These are phyloP conservation scores for Przewalskia tangutica DNA, from an alignment of 257 asterid species.

Conservation along the genomic window DNA sequence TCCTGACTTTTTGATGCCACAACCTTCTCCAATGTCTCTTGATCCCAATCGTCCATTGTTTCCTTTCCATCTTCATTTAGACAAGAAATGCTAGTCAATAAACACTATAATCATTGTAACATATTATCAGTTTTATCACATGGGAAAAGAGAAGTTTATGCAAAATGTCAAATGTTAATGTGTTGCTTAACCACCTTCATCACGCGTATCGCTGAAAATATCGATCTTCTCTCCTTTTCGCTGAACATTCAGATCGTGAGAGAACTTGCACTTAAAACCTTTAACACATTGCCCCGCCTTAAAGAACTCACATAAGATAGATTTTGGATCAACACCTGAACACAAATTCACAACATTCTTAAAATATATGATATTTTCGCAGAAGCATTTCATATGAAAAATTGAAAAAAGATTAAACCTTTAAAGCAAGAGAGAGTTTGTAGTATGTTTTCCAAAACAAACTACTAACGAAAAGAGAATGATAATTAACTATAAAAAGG, in stretches of 20 bases:
- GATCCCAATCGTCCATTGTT: slow-evolving; percentile 98
- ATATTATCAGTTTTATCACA: background rate
- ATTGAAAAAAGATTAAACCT: background rate
- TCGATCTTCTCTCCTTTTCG: slow-evolving; percentile 96
- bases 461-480: background rate
- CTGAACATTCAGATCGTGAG: slow-evolving; percentile 88
- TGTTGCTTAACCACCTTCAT: slow-evolving; percentile 30
- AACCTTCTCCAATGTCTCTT: slow-evolving; percentile 76
- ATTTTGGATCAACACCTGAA: slow-evolving; percentile 92
- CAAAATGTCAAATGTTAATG: background rate
- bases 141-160: background rate
- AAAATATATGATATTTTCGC: background rate
- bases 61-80: slow-evolving; percentile 17
- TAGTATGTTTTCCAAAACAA: background rate
- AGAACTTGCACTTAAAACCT: slow-evolving; percentile 95
- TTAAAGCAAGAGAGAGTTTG: background rate
- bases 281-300: slow-evolving; percentile 83
- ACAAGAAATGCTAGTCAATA: background rate
- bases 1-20: slow-evolving; percentile 76
- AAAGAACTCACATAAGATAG: slow-evolving; percentile 72
- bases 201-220: slow-evolving; percentile 72
- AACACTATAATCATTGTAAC: background rate
- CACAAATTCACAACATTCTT: background rate
- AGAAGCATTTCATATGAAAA: background rate
- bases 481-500: background rate